Base-by-base conservation (phyloP, 495 filamentous ascomycete species). In the Recurvomyces mirabilis region DNA sequence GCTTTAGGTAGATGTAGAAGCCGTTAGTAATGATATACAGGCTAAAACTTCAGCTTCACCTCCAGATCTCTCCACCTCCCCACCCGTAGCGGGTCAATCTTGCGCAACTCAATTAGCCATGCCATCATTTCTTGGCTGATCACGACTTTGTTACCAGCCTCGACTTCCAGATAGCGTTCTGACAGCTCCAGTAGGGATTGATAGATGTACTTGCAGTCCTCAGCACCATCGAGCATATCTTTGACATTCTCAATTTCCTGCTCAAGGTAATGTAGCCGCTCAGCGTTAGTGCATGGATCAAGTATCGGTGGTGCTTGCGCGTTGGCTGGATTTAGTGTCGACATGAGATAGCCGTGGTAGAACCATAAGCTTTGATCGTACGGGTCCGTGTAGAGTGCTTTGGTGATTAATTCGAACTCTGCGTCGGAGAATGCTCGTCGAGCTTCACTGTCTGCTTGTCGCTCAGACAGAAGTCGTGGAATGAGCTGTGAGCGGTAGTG, bases 341-440 rank as follows among this genome's bases (percentile, higher is more conserved):
- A 73, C 64, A 94, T 78, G 44, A 94, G 60, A 56, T 75, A 89
- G 46, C 84, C 79, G 56, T 96, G 85, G 60, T 96, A 99, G 61
- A 87, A 94, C 93, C 93, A 99, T 12, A 94, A 65, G 9, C 84
- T 88, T 54, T 94, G 88, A 58, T 94, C 87, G 47, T 87, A 81
- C 5, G 87, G 84, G 52, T 93, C 89, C 13, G 86, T 87, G 40
- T 76, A 77, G 31, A 95, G 72, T 0, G 82, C 87, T 38, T 77
- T 70, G 42, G 80, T 74, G 24, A 94, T 79, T 19, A 86, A 66
- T 30, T 66, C 65, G 44, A 96, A 67, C 61, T 98, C 87, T 46
- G 78, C 68, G 38, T 93, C 79, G 5, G 50, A 30, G 52, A 94
- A 80, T 15, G 65, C 65, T 53, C 66, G 67, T 49, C 91, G 70